Percentiles rank a stretch among this genome's conserved stretches.
Evolutionary conservation across 202 grass and related monocot species (phyloP).

Genomic region (Brachypodium distachyon): DNA sequence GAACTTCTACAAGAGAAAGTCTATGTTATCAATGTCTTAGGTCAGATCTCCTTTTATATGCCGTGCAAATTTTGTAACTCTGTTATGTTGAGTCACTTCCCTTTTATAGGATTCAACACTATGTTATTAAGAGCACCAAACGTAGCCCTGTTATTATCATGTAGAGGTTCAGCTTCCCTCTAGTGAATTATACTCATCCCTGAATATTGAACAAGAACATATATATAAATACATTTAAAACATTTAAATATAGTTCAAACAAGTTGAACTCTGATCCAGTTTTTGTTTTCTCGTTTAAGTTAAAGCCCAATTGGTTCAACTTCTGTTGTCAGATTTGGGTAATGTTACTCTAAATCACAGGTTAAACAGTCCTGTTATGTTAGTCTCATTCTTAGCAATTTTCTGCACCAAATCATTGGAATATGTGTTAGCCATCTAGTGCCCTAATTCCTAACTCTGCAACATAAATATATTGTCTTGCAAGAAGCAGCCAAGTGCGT

Average conservation of each 20-base stretch:
- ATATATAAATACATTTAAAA: neutral
- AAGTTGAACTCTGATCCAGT: neutral
- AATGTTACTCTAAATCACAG: neutral
- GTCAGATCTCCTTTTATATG: constrained; percentile 21
- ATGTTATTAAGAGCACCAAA: neutral
- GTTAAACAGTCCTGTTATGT: neutral
- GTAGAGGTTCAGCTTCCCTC: neutral
- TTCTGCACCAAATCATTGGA: neutral
- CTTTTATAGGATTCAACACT: neutral
- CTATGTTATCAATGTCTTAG: constrained; percentile 77
- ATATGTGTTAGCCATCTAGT: neutral
- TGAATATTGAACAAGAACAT: neutral
- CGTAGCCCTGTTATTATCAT: neutral
- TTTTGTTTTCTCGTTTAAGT: neutral
- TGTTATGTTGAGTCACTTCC: neutral
- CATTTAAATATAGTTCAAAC: constrained; percentile 1
- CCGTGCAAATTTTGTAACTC: neutral
- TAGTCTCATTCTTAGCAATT: neutral
- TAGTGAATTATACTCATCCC: neutral
- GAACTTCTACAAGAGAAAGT: constrained; percentile 66
- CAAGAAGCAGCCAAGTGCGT: neutral
- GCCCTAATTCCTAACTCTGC: neutral
- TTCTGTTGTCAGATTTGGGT: neutral
- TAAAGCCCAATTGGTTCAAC: neutral
- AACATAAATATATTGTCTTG: neutral